Conservation (phyloP, 2,329 filamentous ascomycete species). For the Penicillium palitans region DNA sequence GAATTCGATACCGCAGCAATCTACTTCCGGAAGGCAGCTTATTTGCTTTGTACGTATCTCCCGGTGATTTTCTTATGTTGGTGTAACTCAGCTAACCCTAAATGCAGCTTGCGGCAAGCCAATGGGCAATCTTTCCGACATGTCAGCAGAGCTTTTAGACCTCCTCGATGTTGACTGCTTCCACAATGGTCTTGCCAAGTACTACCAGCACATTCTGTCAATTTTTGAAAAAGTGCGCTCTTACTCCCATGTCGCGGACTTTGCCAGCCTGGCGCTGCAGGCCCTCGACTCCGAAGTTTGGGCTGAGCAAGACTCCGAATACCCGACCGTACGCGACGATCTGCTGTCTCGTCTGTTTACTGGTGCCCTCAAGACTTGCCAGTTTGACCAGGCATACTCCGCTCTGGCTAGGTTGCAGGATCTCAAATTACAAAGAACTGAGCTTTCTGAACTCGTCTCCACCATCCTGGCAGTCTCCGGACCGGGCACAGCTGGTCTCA, state of each 20-base stretch:
- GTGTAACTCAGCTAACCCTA: constrained; percentile 20
- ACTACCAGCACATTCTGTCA: constrained; percentile 81
- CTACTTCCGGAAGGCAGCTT: constrained; percentile 79
- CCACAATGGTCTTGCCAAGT: constrained; percentile 73
- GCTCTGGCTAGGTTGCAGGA: constrained; percentile 74
- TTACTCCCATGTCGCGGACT: constrained; percentile 80
- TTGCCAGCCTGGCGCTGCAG: constrained; percentile 73
- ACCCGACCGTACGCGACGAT: constrained; percentile 58
- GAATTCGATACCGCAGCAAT: constrained; percentile 72
- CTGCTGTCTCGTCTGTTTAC: constrained; percentile 83
- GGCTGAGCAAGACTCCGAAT: constrained; percentile 39
- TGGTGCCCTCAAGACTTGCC: constrained; percentile 73
- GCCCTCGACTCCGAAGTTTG: constrained; percentile 48
- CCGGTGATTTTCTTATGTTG: background rate
- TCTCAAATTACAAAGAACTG: constrained; percentile 68
- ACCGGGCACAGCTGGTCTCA: constrained; percentile 47
- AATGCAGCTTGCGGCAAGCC: constrained; percentile 45
- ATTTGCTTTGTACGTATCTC: constrained; percentile 70
- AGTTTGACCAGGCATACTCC: constrained; percentile 80
- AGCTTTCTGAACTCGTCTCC: constrained; percentile 66
- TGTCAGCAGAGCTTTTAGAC: constrained; percentile 66
- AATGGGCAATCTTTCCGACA: constrained; percentile 46
- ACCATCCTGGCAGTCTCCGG: constrained; percentile 43
- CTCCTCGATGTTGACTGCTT: constrained; percentile 69
- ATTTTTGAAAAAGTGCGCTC: constrained; percentile 78